Evolutionary conservation across 2,329 filamentous ascomycete species (phyloP).

Genomic region (Fusarium chaquense): DNA sequence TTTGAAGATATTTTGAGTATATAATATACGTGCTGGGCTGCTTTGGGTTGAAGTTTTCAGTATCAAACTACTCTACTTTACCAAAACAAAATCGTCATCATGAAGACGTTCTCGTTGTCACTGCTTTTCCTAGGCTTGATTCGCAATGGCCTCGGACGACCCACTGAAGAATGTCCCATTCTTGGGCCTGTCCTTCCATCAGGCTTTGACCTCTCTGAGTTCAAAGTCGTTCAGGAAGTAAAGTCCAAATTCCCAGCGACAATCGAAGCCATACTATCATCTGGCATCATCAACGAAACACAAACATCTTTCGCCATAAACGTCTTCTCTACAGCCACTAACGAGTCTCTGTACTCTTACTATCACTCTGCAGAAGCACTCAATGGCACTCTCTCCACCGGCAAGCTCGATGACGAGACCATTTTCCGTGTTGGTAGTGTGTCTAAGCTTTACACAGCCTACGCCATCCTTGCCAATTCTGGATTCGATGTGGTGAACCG

Average conservation of each 20-base stretch:
- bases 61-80: not conserved
- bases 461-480: slow-evolving; percentile 31
- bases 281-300: slow-evolving; percentile 23
- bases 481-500: slow-evolving; percentile 33
- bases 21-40: not conserved
- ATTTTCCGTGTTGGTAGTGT: slow-evolving; percentile 34
- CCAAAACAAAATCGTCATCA: not conserved
- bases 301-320: slow-evolving; percentile 41
- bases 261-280: slow-evolving; percentile 24
- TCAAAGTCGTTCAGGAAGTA: slow-evolving; percentile 13
- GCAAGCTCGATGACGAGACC: slow-evolving; percentile 30
- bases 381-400: slow-evolving; percentile 30
- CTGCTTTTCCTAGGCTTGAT: not conserved
- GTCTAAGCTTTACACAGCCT: slow-evolving; percentile 32
- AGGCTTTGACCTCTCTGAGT: slow-evolving; percentile 37
- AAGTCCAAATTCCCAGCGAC: slow-evolving; percentile 23
- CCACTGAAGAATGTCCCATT: not conserved
- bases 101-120: not conserved
- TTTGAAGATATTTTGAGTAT: not conserved
- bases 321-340: slow-evolving; percentile 45
- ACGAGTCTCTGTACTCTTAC: slow-evolving; percentile 43
- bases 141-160: not conserved
- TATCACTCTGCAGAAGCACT: slow-evolving; percentile 34
- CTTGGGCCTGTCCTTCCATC: slow-evolving; percentile 39
- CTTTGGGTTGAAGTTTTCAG: rapidly evolving